Base-by-base conservation (phyloP, 768 basidiomycete species). In the Daedaleopsis nitida region DNA sequence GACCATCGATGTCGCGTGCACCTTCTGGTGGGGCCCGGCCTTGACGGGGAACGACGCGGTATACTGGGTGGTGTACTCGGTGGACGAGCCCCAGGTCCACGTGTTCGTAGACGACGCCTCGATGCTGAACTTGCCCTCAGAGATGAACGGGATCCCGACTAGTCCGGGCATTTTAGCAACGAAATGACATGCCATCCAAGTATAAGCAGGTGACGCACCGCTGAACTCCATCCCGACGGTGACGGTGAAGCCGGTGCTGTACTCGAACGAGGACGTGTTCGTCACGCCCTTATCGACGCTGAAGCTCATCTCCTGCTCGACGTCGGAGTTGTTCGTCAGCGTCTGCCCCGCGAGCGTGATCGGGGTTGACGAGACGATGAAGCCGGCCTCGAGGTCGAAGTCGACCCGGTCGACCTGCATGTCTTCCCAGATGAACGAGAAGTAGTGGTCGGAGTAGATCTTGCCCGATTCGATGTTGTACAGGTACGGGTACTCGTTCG, bases 281-380 rank as follows among this genome's bases (percentile, higher is more conserved):
- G 51, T 52, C 16, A 52, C 51, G n/a, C 17, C n/a, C 44, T 47
- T 21, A n/a, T 16, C 14, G 44, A 47, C 14, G 44, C 44, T 47
- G 53, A 55, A 55, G 53, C 34, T 39, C 53, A 55, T 55, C 39
- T 55, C 53, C 39, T 55, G 53, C 32, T 55, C 53, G 7, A 17
- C 13, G 53, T 55, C 39, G 7, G 50, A 58, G 34, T 52, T 42
- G 38, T 58, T 58, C 21, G 47, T 37, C 5, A 58, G 47, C 49
- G 39, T 44, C 48, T 58, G 37, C 37, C 14, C 37, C 8, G 37
- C 8, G 37, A 38, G 37, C 37, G 14, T 14, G 37, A 38, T 38
- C 37, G 47, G 47, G 3, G 57, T 39, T n/a, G 57, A 58, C 14
- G 23, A 52, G 24, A 51, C 38, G 49, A 58, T 52, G 23, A 12